Evolutionary conservation across 2,329 filamentous ascomycete species (phyloP).

Genomic region (Xylogone sp.): DNA sequence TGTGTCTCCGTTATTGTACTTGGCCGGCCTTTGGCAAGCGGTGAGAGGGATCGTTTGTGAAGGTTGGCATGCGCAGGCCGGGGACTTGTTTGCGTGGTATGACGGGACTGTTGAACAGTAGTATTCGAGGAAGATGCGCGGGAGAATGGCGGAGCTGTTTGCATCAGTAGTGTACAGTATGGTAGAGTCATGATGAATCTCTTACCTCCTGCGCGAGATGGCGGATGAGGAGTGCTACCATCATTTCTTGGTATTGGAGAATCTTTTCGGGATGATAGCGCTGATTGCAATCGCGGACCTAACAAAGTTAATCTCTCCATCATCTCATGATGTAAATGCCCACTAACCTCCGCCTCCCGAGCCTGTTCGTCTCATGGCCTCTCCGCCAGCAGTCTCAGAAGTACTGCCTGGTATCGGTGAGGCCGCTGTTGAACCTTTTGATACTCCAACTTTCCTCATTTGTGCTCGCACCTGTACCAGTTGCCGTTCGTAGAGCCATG

Average conservation of each 20-base stretch:
- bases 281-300: conserved; percentile 24
- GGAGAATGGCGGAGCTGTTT: conserved; percentile 25
- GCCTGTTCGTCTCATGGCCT: conserved; percentile 47
- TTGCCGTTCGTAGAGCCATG: conserved; percentile 89
- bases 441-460: conserved; percentile 70
- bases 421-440: conserved; percentile 49
- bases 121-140: conserved; percentile 27
- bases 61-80: conserved; percentile 20
- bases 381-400: conserved; percentile 35
- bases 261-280: conserved; percentile 25
- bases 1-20: conserved; percentile 6
- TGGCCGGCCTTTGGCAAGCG: conserved; percentile 16
- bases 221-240: conserved; percentile 15
- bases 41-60: conserved; percentile 20
- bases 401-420: conserved; percentile 52
- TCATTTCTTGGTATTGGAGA: conserved; percentile 19
- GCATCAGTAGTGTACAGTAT: conserved; percentile 6
- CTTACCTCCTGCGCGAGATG: conserved; percentile 18
- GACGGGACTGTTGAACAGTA: conserved; percentile 21
- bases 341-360: conserved; percentile 38
- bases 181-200: not conserved
- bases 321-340: not conserved
- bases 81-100: conserved; percentile 19
- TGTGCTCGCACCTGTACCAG: conserved; percentile 86
- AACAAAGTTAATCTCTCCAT: conserved; percentile 8